phyloP scores from a whole-genome alignment of 2,329 filamentous ascomycete species.

The Zasmidium citrigriseum region DNA sequence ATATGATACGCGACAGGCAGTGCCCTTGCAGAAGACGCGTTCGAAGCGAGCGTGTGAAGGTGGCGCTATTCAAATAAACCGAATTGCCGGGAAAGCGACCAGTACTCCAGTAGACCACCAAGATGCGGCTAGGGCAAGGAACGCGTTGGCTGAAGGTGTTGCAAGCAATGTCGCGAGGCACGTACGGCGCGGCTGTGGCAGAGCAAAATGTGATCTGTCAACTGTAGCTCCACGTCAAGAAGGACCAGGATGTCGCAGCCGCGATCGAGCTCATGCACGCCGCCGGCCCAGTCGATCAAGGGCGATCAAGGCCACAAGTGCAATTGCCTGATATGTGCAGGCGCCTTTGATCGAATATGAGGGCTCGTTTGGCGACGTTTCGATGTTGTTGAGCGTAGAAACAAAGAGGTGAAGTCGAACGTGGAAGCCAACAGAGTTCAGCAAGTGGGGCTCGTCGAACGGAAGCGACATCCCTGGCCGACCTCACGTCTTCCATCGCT shows the following conservation, averaged over 20 bases:
- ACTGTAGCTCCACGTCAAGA: neutral
- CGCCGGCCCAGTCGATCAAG: too few species aligned
- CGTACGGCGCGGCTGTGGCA: neutral
- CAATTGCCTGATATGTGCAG: neutral
- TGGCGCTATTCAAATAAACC: neutral
- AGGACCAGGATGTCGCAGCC: neutral
- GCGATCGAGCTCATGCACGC: neutral
- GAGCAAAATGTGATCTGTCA: neutral
- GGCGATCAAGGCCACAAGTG: neutral
- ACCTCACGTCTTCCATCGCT: neutral
- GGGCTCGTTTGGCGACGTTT: too few species aligned
- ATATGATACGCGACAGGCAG: constrained; percentile 12
- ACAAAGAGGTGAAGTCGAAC: neutral
- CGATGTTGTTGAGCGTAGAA: too few species aligned
- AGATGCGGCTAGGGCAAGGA: too few species aligned
- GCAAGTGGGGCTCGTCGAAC: neutral
- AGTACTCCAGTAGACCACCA: neutral
- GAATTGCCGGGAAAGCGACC: neutral
- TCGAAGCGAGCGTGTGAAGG: neutral
- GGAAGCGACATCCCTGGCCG: neutral
- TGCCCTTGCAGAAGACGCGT: constrained; percentile 6
- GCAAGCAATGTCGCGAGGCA: neutral
- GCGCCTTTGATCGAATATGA: too few species aligned
- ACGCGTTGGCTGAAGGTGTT: too few species aligned
- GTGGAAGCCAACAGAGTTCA: neutral